Conservation (phyloP, 345 rosid genomes). For the Brassica carinata region DNA sequence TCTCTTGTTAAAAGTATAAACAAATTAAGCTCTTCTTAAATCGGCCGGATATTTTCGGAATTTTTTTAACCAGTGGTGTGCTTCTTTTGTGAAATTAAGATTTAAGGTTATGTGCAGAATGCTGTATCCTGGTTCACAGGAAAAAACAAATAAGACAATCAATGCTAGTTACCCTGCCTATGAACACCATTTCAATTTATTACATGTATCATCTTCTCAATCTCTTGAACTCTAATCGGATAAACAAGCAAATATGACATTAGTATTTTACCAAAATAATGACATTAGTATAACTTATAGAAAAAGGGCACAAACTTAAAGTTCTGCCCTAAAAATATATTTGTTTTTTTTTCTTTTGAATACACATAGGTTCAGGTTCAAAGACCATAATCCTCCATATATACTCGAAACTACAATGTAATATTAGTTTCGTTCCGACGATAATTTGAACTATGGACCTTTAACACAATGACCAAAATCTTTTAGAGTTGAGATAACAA, state of each 20-base stretch:
- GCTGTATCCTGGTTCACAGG: too few species aligned
- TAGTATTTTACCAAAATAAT: too few species aligned
- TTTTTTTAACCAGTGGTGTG: background rate
- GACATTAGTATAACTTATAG: background rate
- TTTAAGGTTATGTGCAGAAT: too few species aligned
- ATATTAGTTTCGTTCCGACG: too few species aligned
- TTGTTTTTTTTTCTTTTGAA: background rate
- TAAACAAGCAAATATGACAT: background rate
- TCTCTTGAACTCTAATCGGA: background rate
- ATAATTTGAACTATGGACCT: too few species aligned
- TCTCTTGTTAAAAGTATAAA: constrained; percentile 61
- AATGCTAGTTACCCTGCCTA: background rate
- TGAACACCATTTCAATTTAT: background rate
- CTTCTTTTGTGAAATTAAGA: background rate
- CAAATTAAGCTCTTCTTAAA: constrained; percentile 19
- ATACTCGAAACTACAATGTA: too few species aligned
- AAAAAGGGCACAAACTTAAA: background rate
- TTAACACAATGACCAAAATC: too few species aligned
- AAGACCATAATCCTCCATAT: too few species aligned
- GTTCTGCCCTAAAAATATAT: background rate
- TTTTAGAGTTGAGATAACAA: too few species aligned
- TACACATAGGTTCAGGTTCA: too few species aligned
- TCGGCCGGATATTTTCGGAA: background rate
- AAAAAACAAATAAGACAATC: too few species aligned
- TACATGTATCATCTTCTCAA: background rate